Evolutionary conservation across 2,329 filamentous ascomycete genomes (phyloP).

Genomic region (Neophaeococcomyces aloes): DNA sequence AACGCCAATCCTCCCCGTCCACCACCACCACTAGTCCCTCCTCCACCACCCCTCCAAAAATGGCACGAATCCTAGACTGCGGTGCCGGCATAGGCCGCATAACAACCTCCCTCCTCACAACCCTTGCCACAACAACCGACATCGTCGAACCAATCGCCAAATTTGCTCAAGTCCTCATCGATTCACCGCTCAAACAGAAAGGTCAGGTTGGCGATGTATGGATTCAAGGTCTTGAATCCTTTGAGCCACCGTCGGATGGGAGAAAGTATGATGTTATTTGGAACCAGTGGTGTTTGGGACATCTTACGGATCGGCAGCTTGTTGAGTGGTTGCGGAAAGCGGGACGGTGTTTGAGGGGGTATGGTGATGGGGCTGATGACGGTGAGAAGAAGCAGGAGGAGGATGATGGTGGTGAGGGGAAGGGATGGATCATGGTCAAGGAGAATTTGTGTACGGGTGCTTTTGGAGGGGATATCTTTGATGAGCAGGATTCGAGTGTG

Average conservation of each 20-base stretch:
- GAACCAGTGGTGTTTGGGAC: slow-evolving; percentile 83
- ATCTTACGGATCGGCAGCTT: slow-evolving; percentile 66
- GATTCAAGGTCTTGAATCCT: slow-evolving; percentile 64
- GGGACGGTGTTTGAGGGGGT: slow-evolving; percentile 34
- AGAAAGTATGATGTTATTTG: slow-evolving; percentile 68
- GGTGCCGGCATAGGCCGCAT: slow-evolving; percentile 70
- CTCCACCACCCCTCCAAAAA: slow-evolving; percentile 21
- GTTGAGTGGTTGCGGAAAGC: slow-evolving; percentile 56
- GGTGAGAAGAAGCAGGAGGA: slow-evolving; percentile 12
- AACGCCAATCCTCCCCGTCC: slow-evolving; percentile 22
- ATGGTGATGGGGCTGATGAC: neutral
- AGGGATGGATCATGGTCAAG: slow-evolving; percentile 56
- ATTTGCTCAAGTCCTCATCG: slow-evolving; percentile 55
- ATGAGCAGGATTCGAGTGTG: slow-evolving; percentile 64
- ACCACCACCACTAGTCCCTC: neutral
- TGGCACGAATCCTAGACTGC: slow-evolving; percentile 41
- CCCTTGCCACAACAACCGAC: slow-evolving; percentile 62
- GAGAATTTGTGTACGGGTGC: slow-evolving; percentile 59
- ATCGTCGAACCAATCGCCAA: slow-evolving; percentile 75
- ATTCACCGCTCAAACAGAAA: slow-evolving; percentile 1
- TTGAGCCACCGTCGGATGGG: slow-evolving; percentile 35
- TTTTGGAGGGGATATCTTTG: slow-evolving; percentile 56
- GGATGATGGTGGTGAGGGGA: too few relatives aligned
- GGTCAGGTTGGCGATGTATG: slow-evolving; percentile 50
- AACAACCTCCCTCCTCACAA: slow-evolving; percentile 63